Evolutionary conservation across 148 eudicot genomes (phyloP), one percentile per base, ranked within the genome.

Genomic region (Euryodendron excelsum): DNA sequence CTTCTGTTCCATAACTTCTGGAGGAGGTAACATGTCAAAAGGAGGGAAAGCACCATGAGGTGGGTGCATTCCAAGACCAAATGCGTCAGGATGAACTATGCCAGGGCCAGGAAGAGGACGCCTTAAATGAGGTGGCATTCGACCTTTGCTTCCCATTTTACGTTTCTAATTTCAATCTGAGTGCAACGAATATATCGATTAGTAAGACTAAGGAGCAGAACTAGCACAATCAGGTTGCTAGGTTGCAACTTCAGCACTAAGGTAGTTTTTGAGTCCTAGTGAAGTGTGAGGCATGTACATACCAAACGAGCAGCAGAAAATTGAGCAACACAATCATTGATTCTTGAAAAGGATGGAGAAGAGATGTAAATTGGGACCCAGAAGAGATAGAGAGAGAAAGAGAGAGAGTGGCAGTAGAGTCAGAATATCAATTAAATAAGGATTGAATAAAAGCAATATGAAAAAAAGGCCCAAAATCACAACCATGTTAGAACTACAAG

Each of bases 1-100:
- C 85, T 91, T 96, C 62, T 93, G 98, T 85, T 91, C 99, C 95
- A 96, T 72, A 48, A 96, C 79, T 82, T 96, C 95, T 34, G 90
- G 90, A 12, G 91, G 97, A 30, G 97, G 98, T 74, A 92, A 68
- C 92, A 88, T 88, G 72, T 93, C 99, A 64, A 86, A 84, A 64
- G 89, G 98, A 61, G 93, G 91, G 74, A 89, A 93, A 23, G 86
- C 86, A 65, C 89, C 95, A 60, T 79, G 90, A 62, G 92, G 98
- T 1, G 89, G 97, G 20, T 80, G n/a, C 45, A 88, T 78, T 41
- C 88, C 85, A 28, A 90, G 77, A 74, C 83, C 81, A 80, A 87
- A 87, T 11, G 89, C 80, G 45, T 91, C 96, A 60, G 86, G 91
- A 73, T 89, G 92, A 80, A 33, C 81, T 63, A 87, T 60, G 67